Evolutionary conservation across 768 basidiomycete species (phyloP), one percentile per base, ranked within the genome.

Genomic region (Serendipita indica): DNA sequence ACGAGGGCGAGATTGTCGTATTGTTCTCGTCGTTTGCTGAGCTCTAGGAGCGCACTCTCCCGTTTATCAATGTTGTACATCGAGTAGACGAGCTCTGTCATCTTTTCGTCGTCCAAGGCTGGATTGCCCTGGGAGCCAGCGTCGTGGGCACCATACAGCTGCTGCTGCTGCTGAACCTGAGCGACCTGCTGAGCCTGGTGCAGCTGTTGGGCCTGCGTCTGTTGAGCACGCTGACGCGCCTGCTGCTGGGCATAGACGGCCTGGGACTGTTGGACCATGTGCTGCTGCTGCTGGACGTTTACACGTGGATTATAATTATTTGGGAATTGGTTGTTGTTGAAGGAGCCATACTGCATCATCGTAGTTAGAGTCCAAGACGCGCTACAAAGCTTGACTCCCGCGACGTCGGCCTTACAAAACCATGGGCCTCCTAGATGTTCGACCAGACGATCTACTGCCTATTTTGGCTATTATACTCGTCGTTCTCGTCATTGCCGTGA

Each of bases 11-110:
- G 81, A 72, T 99, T 93, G 68, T 99, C 96, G 68, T 94, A 98
- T 71, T 98, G 93, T 72, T 98, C 96, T 62, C 96, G 76, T 75
- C 97, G 98, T 79, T 99, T 98, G 74, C 90, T 94, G 66, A 99
- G 76, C 72, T 99, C 96, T 58, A 98, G 76, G 52, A 99, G 74
- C 1, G 96, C 94, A 1, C 77, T 77, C 68, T 99, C 96, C 62
- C 94, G 79, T n/a, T 84, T 80, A 58, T 74, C 78, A 1, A 54
- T 54, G 32, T 54, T 54, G 49, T 54, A 54, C 49, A 54, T 54
- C 32, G 71, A 71, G 62, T 72, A 70, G 61, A 73, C 64, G 49
- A 72, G 45, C 57, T 72, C 71, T 13, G 68, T 39, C 37, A 34
- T 39, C 34, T 34, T 34, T 3, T 57, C 57, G 34, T 39, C 32